phyloP scores from a whole-genome alignment of 1,284 basidiomycete species.

The Tilletia walkeri region DNA sequence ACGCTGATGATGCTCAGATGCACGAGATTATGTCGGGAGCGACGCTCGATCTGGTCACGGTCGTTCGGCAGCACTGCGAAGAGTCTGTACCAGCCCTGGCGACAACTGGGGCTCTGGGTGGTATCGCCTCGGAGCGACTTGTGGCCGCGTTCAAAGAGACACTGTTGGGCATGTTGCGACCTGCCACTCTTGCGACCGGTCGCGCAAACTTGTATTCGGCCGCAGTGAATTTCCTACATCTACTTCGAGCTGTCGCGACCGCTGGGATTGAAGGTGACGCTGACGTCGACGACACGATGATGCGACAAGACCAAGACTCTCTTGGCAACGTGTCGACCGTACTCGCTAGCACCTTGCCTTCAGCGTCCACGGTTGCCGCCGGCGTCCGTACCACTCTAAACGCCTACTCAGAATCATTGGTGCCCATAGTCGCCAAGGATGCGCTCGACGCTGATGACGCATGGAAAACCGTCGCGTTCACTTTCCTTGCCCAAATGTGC shows the following conservation, averaged over 20 bases:
- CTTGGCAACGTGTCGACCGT: conserved; percentile 12
- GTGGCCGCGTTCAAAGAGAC: conserved; percentile 72
- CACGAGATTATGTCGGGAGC: not conserved
- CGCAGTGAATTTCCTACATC: conserved; percentile 81
- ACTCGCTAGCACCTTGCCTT: conserved; percentile 23
- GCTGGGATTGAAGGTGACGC: conserved; percentile 38
- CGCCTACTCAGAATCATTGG: conserved; percentile 66
- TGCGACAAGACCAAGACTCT: conserved; percentile 34
- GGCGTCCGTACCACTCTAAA: conserved; percentile 61
- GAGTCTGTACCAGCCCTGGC: not conserved
- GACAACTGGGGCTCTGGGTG: conserved; percentile 63
- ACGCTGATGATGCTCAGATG: not conserved
- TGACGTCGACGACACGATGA: conserved; percentile 23
- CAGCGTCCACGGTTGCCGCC: conserved; percentile 20
- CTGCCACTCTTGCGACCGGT: conserved; percentile 78
- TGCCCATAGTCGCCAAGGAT: conserved; percentile 77
- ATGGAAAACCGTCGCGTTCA: conserved; percentile 91
- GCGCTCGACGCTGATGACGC: conserved; percentile 91
- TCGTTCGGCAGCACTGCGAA: conserved; percentile 8
- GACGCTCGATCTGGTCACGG: conserved; percentile 1
- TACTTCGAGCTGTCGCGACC: conserved; percentile 54
- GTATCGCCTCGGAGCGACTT: conserved; percentile 74
- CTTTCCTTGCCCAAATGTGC: conserved; percentile 74
- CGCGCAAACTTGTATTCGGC: conserved; percentile 95
- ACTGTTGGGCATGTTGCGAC: conserved; percentile 73